Evolutionary conservation across 225 moss, liverwort and hornwort genomes (phyloP).

Genomic region (Polytrichum formosum): DNA sequence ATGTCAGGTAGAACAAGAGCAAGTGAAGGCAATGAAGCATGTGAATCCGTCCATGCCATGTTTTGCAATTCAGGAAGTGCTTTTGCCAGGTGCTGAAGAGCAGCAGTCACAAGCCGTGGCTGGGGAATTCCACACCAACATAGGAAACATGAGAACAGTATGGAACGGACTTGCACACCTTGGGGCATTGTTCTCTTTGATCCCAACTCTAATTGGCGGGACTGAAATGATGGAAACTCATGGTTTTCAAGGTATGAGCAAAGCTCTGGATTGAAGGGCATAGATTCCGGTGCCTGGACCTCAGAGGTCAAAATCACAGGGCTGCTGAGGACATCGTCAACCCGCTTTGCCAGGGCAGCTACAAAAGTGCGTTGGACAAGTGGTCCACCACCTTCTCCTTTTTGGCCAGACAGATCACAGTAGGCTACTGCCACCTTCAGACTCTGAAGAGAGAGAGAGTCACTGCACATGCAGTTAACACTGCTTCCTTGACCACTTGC

Average conservation of each 20-base stretch:
- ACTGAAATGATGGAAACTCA: conserved; percentile 51
- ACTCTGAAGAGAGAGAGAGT: conserved; percentile 77
- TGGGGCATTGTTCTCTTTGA: conserved; percentile 14
- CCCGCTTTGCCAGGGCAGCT: conserved; percentile 80
- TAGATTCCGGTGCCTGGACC: conserved; percentile 29
- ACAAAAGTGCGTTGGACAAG: conserved; percentile 85
- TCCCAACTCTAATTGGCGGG: no score
- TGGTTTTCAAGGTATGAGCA: conserved; percentile 60
- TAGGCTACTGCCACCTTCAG: conserved; percentile 91
- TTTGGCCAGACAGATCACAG: conserved; percentile 67
- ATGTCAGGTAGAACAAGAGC: conserved; percentile 75
- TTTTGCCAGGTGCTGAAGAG: conserved; percentile 56
- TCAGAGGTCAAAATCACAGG: conserved; percentile 16
- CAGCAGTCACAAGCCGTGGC: conserved; percentile 58
- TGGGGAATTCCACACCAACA: conserved; percentile 92
- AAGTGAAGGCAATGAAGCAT: conserved; percentile 70
- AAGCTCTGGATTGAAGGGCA: conserved; percentile 56
- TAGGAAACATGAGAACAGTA: conserved; percentile 79
- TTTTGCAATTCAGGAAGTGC: conserved; percentile 55
- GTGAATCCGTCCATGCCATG: conserved; percentile 35
- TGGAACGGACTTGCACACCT: conserved; percentile 48
- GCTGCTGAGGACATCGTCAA: conserved; percentile 75
- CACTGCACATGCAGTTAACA: conserved; percentile 69
- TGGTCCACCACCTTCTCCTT: conserved; percentile 31
- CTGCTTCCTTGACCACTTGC: conserved; percentile 76